phyloP scores from a whole-genome alignment of 208 protist genomes.

The Phytomonas francai region DNA sequence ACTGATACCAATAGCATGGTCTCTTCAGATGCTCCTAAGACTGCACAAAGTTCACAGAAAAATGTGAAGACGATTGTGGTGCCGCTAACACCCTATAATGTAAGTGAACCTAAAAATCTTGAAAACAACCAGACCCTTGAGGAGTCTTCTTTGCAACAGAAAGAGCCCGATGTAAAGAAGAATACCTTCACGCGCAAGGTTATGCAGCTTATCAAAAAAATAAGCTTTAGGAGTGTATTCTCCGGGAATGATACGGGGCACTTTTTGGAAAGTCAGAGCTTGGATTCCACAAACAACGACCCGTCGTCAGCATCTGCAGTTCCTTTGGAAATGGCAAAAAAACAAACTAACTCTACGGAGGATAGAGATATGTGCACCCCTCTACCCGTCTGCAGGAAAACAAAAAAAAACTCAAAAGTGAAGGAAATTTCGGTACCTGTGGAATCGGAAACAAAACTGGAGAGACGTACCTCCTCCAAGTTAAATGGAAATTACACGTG shows the following conservation, averaged over 20 bases:
- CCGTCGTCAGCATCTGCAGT: too few relatives aligned
- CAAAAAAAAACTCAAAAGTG: not conserved
- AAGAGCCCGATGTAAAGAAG: not conserved
- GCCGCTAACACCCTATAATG: not conserved
- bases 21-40: not conserved
- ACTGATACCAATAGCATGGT: not conserved
- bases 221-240: not conserved
- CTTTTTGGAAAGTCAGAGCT: not conserved
- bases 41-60: not conserved
- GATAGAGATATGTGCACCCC: not conserved
- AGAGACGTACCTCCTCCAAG: not conserved
- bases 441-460: not conserved
- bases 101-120: not conserved
- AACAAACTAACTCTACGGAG: not conserved
- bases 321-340: not conserved
- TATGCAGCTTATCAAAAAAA: not conserved
- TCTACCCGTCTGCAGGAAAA: not conserved
- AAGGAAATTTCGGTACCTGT: not conserved
- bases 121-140: not conserved
- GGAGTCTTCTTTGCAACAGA: not conserved
- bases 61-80: not conserved
- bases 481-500: not conserved
- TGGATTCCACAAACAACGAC: not conserved
- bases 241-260: not conserved
- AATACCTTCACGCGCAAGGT: not conserved